Conservation (phyloP, 768 basidiomycete genomes). For the Agaricus blazei region DNA sequence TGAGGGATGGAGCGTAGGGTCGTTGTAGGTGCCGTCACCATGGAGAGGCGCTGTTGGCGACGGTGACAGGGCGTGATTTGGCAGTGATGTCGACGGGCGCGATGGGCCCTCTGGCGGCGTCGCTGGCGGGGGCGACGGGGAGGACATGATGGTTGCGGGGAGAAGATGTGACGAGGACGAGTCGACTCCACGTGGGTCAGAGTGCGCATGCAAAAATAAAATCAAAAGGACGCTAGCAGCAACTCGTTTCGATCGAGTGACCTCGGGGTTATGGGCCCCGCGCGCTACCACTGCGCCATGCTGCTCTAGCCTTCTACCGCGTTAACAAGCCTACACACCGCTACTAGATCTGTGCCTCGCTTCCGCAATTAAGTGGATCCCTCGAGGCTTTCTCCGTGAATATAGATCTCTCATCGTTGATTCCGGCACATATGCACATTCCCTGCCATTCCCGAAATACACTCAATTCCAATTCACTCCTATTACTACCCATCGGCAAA, state of each 20-base stretch:
- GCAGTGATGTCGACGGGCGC: background rate
- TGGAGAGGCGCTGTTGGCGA: background rate
- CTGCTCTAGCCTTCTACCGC: constrained; percentile 24
- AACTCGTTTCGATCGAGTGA: constrained; percentile 64
- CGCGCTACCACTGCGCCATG: constrained; percentile 57
- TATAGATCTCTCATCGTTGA: too few relatives aligned
- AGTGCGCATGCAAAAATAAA: too few relatives aligned
- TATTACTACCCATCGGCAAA: too few relatives aligned
- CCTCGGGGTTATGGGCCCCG: constrained; percentile 61
- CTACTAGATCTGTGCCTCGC: too few relatives aligned
- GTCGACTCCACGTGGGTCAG: background rate
- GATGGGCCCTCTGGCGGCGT: background rate
- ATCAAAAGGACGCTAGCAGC: constrained; percentile 35
- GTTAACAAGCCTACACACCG: background rate
- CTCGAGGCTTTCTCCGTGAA: too few relatives aligned
- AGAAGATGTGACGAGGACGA: background rate
- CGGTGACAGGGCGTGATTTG: background rate
- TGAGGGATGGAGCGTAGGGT: background rate
- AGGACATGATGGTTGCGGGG: constrained; percentile 8
- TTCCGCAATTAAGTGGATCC: too few relatives aligned
- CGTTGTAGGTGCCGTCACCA: background rate
- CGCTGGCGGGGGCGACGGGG: background rate
- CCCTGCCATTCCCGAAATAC: too few relatives aligned
- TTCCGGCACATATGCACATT: too few relatives aligned
- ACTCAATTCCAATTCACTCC: too few relatives aligned